Conservation (phyloP, 2,329 filamentous ascomycete genomes). For the Pseudopyricularia javanii region DNA sequence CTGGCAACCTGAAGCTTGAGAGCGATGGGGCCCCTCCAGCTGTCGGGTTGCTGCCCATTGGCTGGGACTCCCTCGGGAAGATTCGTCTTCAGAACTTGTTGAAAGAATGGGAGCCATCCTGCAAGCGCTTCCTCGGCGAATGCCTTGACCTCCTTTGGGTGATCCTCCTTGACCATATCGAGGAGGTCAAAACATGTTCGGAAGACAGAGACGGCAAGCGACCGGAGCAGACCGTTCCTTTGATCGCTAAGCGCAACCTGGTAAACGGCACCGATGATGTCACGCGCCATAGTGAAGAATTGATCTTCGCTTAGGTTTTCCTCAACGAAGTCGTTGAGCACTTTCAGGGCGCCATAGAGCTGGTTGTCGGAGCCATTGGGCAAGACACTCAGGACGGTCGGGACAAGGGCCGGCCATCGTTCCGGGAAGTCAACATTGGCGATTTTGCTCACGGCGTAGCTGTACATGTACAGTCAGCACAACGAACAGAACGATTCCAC, state of each 20-base stretch:
- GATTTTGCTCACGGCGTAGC: slow-evolving; percentile 79
- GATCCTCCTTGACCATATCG: slow-evolving; percentile 92
- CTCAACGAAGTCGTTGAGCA: slow-evolving; percentile 81
- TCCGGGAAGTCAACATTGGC: slow-evolving; percentile 89
- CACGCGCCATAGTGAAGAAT: slow-evolving; percentile 80
- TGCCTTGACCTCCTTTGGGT: slow-evolving; percentile 70
- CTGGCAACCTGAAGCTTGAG: slow-evolving; percentile 92
- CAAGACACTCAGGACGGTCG: slow-evolving; percentile 66
- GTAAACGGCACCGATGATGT: slow-evolving; percentile 75
- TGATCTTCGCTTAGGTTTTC: slow-evolving; percentile 89
- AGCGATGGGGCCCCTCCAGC: slow-evolving; percentile 71
- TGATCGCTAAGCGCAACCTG: slow-evolving; percentile 66
- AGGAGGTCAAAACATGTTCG: slow-evolving; percentile 85
- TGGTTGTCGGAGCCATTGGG: slow-evolving; percentile 64
- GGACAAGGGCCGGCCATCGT: slow-evolving; percentile 83
- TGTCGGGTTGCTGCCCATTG: slow-evolving; percentile 41
- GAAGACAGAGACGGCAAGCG: slow-evolving; percentile 82
- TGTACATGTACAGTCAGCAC: slow-evolving; percentile 14
- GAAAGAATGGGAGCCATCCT: slow-evolving; percentile 84
- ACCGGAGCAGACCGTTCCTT: slow-evolving; percentile 64
- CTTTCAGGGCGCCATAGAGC: slow-evolving; percentile 78
- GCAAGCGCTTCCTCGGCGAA: slow-evolving; percentile 81
- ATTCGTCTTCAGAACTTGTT: slow-evolving; percentile 60
- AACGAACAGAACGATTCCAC: neutral
- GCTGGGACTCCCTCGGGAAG: slow-evolving; percentile 53